Evolutionary conservation across 148 eudicot species (phyloP), one percentile per base, ranked within the genome.

Genomic region (Fagopyrum esculentum): DNA sequence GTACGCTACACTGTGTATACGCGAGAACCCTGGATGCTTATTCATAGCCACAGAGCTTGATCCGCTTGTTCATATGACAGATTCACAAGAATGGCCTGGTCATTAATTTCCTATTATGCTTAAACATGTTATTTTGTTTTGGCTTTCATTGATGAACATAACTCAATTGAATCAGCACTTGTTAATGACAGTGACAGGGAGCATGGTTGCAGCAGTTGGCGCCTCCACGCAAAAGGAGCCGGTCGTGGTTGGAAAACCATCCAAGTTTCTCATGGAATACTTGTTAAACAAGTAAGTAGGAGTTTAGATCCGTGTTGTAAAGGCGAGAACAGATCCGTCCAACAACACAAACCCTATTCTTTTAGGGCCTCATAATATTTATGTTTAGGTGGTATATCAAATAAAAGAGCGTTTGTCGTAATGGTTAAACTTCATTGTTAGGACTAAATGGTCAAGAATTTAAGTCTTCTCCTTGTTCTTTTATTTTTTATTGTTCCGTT

Each of bases 31-130:
- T 29, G 99, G 93, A 75, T 95, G 99, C 88, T 83, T 95, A 57
- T 95, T 95, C 77, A 84, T 95, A 79, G 99, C 99, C 48, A 90
- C 93, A 69, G 92, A 95, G 68, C 89, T 96, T 30, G 99, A 95
- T 86, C 86, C 99, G 15, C 90, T 89, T 55, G 97, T 95, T 30
- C 85, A 95, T 81, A 87, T 95, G 87, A 95, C 97, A 71, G 86
- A 89, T 83, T 81, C 87, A 76, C 99, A 95, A 86, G 97, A 95
- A 81, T 95, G 97, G 97, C 93, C 99, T 61, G 98, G 98, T 91
- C 10, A 15, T 74, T 22, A 22, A 50, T 26, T 13, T 49, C 30
- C 40, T 11, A 22, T 29, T 9, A 11, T 13, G 54, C 75, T 73
- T 29, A 22, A 49, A 40, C 55, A 47, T 48, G n/a, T 5, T 72